Base-by-base conservation (phyloP, 2,329 filamentous ascomycete species). In the Fusarium sp. region DNA sequence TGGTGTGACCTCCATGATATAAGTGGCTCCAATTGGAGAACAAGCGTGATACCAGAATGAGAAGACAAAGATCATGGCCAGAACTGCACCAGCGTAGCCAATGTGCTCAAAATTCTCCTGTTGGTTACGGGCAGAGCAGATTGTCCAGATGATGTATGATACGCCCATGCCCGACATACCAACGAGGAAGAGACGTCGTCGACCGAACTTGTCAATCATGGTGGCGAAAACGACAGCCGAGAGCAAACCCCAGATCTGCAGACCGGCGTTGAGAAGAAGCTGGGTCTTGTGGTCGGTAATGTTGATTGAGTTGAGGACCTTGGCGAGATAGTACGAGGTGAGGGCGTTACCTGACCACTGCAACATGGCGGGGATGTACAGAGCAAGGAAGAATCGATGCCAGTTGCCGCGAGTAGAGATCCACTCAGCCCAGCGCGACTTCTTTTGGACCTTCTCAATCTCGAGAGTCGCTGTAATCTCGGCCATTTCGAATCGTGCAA, bases 1-100 rank as follows among this genome's bases (percentile, higher is more conserved):
- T 0, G 77, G 76, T 1, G 84, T 79, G 60, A 86, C 83, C 64
- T 87, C 85, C 65, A 84, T 82, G 29, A 82, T 81, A 70, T 86
- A 87, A 10, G 81, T 81, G 23, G 85, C 80, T 3, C 83, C 78
- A 15, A 86, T 78, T 29, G 83, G 82, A 9, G 82, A 82, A 73
- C 80, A 84, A 31, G 78, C 78, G 12, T 78, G 76, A 19, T 78
- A 78, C 42, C 72, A 76, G 14, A 73, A 63, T 0, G 69, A 72
- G 16, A 75, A 78, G 3, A 77, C 46, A 23, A 78, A 78, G 3
- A 78, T 78, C 74, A 78, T 77, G 25, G 83, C 83, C 41, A 88
- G 81, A 16, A 86, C 83, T 8, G 82, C 85, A 23, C 82, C 81
- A 3, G 84, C 85, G 21, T 83, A 82, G 3, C 74, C 74, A 1